Evolutionary conservation across 2,329 filamentous ascomycete genomes (phyloP), one percentile per base, ranked within the genome.

Genomic region (Alternaria viburni): DNA sequence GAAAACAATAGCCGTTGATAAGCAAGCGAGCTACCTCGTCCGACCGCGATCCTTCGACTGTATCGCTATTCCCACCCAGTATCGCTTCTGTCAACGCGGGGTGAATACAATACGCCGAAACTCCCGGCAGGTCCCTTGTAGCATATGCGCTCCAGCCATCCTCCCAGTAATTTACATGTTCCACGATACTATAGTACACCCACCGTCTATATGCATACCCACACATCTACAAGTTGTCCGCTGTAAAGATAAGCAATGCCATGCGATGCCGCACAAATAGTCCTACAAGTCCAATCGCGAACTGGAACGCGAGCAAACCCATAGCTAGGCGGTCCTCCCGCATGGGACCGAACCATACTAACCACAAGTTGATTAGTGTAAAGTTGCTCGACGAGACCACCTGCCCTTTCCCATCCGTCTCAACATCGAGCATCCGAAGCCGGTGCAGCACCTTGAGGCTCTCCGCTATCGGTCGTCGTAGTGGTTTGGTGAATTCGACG

Each of bases 301-400:
- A 83, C 84, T 99, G 96, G 80, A 97, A 86, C n/a, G 82, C 82
- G 49, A 96, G 87, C 64, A 99, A 86, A 78, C 96, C 93, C 76
- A 89, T 83, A 25, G 93, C 92, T 57, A 99, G 85, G 49, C 88
- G 86, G 81, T 97, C 92, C 79, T 99, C 96, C 66, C 92, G 88
- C 85, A 97, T 87, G 3, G 96, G 94, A 0, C 96, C 96, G 78
- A 94, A 90, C 92, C 93, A 97, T 55, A 98, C 92, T 66, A 99
- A 84, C 95, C 95, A 99, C 59, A 99, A 86, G 78, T 99, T 99
- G 69, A 99, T 85, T 51, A 99, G 87, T 9, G 96, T 99, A 67
- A 99, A 86, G 80, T 99, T 99, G 68, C 89, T 93, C 19, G 90
- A 95, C 80, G 96, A 91, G 23, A 88, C 83, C 71, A 98, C 91